These are phyloP conservation scores for Dothideomycetes sp. DNA, from an alignment of 2,329 filamentous ascomycete species.

Conservation along the genomic window DNA sequence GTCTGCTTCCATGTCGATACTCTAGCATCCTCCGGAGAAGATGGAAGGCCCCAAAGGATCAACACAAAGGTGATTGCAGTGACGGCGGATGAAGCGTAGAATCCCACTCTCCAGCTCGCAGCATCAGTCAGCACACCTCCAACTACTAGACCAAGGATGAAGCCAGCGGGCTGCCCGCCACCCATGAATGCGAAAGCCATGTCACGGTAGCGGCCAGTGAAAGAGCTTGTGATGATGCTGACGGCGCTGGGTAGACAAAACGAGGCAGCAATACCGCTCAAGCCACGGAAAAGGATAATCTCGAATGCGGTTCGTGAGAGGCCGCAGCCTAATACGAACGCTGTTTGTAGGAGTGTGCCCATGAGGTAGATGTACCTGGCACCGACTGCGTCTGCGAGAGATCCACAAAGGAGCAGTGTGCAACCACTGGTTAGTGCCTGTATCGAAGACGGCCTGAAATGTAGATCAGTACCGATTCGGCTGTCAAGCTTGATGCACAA, in stretches of 20 bases:
- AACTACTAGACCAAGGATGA: constrained; percentile 38
- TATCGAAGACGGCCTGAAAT: constrained; percentile 18
- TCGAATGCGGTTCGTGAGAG: constrained; percentile 21
- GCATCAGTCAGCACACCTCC: constrained; percentile 38
- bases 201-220: constrained; percentile 39
- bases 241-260: constrained; percentile 23
- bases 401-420: constrained; percentile 38
- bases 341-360: constrained; percentile 32
- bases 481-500: no score
- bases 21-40: constrained; percentile 20
- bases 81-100: constrained; percentile 35
- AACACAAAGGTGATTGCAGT: constrained; percentile 28
- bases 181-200: constrained; percentile 41
- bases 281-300: constrained; percentile 9
- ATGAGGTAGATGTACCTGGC: constrained; percentile 34
- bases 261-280: constrained; percentile 8
- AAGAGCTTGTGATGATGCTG: constrained; percentile 35
- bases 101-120: constrained; percentile 42
- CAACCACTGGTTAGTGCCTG: constrained; percentile 33
- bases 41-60: constrained; percentile 27
- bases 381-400: constrained; percentile 40
- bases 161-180: constrained; percentile 39
- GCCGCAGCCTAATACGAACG: constrained; percentile 33
- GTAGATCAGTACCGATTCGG: no score
- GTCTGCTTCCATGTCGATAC: constrained; percentile 14